Evolutionary conservation across 495 filamentous ascomycete genomes (phyloP).

Genomic region (Lophiostoma macrostomum): DNA sequence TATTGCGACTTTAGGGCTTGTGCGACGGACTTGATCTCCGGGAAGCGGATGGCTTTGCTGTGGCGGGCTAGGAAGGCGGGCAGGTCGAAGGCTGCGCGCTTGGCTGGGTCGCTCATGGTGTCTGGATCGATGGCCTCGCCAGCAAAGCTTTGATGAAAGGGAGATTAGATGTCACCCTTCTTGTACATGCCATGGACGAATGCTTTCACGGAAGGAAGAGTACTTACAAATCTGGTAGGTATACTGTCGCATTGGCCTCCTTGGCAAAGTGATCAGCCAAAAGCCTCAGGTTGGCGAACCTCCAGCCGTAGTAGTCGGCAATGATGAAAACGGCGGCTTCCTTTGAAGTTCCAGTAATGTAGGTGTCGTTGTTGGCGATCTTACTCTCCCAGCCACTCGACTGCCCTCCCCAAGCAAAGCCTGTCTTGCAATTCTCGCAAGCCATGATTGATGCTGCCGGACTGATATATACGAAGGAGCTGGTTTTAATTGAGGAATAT

Average conservation of each 20-base stretch:
- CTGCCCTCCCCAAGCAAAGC: conserved; percentile 37
- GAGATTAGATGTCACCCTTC: not conserved
- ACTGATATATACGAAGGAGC: no score
- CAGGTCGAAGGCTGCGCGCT: conserved; percentile 45
- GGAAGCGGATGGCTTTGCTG: conserved; percentile 48
- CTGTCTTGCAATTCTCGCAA: conserved; percentile 30
- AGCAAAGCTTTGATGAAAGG: conserved; percentile 28
- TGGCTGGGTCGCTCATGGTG: conserved; percentile 37
- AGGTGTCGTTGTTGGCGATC: conserved; percentile 33
- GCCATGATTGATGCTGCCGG: no score
- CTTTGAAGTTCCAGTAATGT: conserved; percentile 36
- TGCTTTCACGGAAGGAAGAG: not conserved
- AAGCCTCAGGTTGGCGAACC: conserved; percentile 40
- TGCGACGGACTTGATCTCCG: conserved; percentile 53
- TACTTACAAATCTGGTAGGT: conserved; percentile 49
- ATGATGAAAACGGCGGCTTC: conserved; percentile 46
- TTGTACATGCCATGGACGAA: no score
- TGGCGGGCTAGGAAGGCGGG: conserved; percentile 41
- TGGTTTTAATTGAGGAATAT: no score
- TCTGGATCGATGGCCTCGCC: conserved; percentile 35
- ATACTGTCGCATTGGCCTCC: conserved; percentile 51
- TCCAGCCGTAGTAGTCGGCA: conserved; percentile 56
- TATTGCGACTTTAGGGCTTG: conserved; percentile 43
- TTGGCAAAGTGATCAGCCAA: conserved; percentile 52
- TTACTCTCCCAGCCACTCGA: conserved; percentile 30